Evolutionary conservation across 164 flowering plant genomes (phyloP).

Genomic region (Sedum album): DNA sequence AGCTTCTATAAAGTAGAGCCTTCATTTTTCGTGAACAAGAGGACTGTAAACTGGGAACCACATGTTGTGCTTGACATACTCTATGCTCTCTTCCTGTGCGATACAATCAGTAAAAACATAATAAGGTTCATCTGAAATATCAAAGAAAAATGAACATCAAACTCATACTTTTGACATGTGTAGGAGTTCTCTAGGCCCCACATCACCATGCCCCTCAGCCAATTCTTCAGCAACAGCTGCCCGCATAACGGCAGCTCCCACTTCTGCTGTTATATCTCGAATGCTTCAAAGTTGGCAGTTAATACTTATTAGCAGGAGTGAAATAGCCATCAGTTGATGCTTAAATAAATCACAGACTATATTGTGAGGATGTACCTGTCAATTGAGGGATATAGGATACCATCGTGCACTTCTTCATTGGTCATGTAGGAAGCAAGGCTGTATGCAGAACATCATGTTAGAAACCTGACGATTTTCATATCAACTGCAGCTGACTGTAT

Average conservation of each 20-base stretch:
- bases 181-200: constrained; percentile 62
- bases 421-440: constrained; percentile 96
- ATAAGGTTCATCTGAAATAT: not conserved
- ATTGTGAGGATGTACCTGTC: constrained; percentile 32
- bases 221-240: constrained; percentile 75
- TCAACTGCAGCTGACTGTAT: not conserved
- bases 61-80: constrained; percentile 63
- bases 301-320: not conserved
- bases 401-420: constrained; percentile 75
- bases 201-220: constrained; percentile 83
- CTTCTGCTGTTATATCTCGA: constrained; percentile 83
- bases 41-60: constrained; percentile 94
- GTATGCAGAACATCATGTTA: constrained; percentile 19
- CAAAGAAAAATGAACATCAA: not conserved
- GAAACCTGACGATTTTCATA: not conserved
- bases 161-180: constrained; percentile 74
- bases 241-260: constrained; percentile 82
- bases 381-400: constrained; percentile 76
- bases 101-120: not conserved
- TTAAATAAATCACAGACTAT: not conserved
- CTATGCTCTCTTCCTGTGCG: constrained; percentile 65
- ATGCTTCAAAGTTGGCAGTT: constrained; percentile 39
- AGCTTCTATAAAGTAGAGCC: not conserved
- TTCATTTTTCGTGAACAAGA: constrained; percentile 53
- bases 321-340: not conserved